phyloP scores from a whole-genome alignment of 1,284 basidiomycete genomes.

The Moesziomyces antarcticus region DNA sequence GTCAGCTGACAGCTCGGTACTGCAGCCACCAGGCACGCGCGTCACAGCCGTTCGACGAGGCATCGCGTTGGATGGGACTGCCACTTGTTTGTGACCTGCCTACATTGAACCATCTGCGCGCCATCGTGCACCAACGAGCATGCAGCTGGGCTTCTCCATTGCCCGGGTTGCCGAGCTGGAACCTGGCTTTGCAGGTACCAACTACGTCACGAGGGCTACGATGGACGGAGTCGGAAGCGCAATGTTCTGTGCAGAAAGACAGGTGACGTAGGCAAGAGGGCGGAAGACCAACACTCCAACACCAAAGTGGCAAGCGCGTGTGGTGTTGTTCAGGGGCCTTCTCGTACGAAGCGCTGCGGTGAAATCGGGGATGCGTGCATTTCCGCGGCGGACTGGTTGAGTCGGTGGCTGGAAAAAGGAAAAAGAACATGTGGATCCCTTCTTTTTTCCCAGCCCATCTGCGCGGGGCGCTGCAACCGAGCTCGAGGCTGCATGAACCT shows the following conservation, averaged over 20 bases:
- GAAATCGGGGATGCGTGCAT: background rate
- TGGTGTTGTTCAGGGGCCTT: too few species aligned
- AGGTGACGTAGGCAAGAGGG: constrained; percentile 2
- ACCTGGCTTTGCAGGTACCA: too few species aligned
- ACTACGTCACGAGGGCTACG: too few species aligned
- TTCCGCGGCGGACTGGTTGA: too few species aligned
- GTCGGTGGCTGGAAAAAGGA: background rate
- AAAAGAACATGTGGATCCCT: constrained; percentile 15
- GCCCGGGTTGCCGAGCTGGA: too few species aligned
- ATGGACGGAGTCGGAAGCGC: background rate
- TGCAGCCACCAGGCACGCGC: background rate
- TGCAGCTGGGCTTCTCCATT: too few species aligned
- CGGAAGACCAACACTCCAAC: too few species aligned
- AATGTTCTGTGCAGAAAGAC: constrained; percentile 12
- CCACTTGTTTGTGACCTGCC: background rate
- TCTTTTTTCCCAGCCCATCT: constrained; percentile 13
- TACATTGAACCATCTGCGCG: background rate
- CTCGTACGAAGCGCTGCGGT: background rate
- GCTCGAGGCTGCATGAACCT: background rate
- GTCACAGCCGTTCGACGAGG: background rate
- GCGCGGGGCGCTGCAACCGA: constrained; percentile 5
- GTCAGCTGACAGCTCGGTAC: background rate
- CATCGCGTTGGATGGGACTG: background rate
- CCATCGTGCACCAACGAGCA: too few species aligned
- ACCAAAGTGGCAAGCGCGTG: background rate